Evolutionary conservation across 2,329 filamentous ascomycete genomes (phyloP), one percentile per base, ranked within the genome.

Genomic region (Beauveria brongniartii): DNA sequence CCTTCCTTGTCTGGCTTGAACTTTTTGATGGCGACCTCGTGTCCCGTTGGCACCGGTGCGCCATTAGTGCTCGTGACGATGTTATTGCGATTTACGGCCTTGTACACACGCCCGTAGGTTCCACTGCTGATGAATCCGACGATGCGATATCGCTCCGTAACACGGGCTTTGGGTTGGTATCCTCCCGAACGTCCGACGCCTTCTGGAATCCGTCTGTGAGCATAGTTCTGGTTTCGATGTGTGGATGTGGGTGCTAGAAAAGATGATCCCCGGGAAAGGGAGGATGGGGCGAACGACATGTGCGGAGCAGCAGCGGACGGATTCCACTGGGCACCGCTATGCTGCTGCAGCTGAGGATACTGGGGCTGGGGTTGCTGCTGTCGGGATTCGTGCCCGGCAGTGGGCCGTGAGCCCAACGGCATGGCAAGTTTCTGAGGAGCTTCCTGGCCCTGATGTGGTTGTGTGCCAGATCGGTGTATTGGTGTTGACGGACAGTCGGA

Each of bases 1-100:
- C 94, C 94, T 76, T 99, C 94, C 77, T 97, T 99, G 75, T 99
- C 94, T 8, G 92, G 92, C 79, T 97, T 97, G 84, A 97, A 96
- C 84, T 99, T 99, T 73, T 99, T 99, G 79, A 99, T 99, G 68
- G 94, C 94, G 71, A 96, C 97, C 70, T 96, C 91, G 64, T 56
- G 85, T 77, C 72, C 87, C 79, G 68, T 86, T 84, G 69, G 66
- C 51, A 58, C 47, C 22, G 61, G 43, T 2, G 63, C 43, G 44
- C 55, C 55, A 37, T 63, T 41, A 48, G 43, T n/a, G 59, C 48
- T 37, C 48, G 62, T 41, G 10, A 59, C 61, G 46, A 60, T 41
- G 62, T 59, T 57, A 53, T 18, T 59, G 65, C 88, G 86, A 67
- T 90, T 86, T 48, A 91, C 80, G 20, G 94, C 94, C 73, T 99